Percentiles rank a stretch among this genome's conserved stretches.
Evolutionary conservation across 78 protist species (phyloP).

Genomic region (Chrysochromulina parva): DNA sequence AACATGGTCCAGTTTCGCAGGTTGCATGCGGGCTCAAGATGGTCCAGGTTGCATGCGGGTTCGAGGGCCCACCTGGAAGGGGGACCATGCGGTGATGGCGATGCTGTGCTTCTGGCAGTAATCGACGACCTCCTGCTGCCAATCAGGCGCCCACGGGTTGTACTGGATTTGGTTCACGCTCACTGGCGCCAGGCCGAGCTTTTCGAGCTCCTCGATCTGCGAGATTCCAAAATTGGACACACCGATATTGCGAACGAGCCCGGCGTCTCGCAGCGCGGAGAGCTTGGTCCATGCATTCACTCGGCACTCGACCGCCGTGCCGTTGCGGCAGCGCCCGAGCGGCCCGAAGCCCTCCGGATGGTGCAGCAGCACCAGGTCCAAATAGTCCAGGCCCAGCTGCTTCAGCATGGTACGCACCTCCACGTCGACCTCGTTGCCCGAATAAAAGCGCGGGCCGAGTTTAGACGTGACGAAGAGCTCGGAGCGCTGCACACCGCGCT

Average conservation of each 20-base stretch:
- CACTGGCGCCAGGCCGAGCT: slow-evolving; percentile 29
- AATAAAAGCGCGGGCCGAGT: background rate
- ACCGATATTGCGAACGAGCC: background rate
- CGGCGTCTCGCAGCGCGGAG: slow-evolving; percentile 6
- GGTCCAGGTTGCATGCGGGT: background rate
- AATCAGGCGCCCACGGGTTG: slow-evolving; percentile 18
- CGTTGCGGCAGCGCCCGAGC: background rate
- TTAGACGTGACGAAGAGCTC: slow-evolving; percentile 24
- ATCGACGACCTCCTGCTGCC: slow-evolving; percentile 21
- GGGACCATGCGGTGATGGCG: background rate
- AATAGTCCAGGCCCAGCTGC: slow-evolving; percentile 32
- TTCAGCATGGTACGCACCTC: background rate
- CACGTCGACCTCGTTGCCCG: background rate
- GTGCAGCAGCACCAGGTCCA: slow-evolving; percentile 45
- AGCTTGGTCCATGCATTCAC: background rate
- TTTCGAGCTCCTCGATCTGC: background rate
- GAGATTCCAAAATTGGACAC: background rate
- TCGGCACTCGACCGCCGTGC: slow-evolving; percentile 31
- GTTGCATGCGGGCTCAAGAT: background rate
- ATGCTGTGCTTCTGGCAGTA: slow-evolving; percentile 9
- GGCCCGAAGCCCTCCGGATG: background rate
- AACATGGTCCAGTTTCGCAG: no score
- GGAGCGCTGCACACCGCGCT: slow-evolving; percentile 12
- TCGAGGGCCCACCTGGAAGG: background rate
- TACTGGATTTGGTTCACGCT: slow-evolving; percentile 13